Base-by-base conservation (phyloP, 768 basidiomycete genomes). In the Dioszegia aurantiaca region DNA sequence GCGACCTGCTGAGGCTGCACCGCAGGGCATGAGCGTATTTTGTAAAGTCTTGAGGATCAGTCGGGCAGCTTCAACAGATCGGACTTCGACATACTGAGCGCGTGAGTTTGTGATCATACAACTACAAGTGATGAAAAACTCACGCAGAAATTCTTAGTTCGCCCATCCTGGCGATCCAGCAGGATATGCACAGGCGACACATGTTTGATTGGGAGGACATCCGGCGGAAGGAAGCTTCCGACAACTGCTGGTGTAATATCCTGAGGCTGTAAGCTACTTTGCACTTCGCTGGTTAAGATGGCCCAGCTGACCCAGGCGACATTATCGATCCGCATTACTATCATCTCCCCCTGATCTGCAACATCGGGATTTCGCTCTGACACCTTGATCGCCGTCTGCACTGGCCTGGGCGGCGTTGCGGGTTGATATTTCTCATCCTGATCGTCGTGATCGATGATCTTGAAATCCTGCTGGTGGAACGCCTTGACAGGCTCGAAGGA, bases 321-420 rank as follows among this genome's bases (percentile, higher is more conserved):
- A 40, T 74, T 74, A 49, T 74, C 72, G 31, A 74, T 69, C 48
- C 72, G 63, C 44, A 74, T 55, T 1, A 71, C 62, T 4, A 58
- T 48, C 2, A 56, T 44, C 43, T 2, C 3, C 12, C 23, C 11
- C 27, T 24, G 6, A 19, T n/a, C 39, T 8, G 11, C 24, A 24
- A 37, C 46, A 14, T 28, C 30, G 17, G 26, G 46, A 47, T 47
- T 28, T 6, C 28, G 6, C 16, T n/a, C 46, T 33, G 12, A 36
- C 33, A 39, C 16, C 4, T 11, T 24, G 5, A 21, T 1, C 8
- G 24, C 36, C 3, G 19, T 47, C 26, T 17, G 24, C 9, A 6
- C 43, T 16, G 21, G 23, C 43, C 26, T 44, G 6, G 43, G 43
- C 43, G 43, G 43, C 21, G 30, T 47, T 10, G 46, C 9, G 17